A percentile compares a stretch with the other conserved stretches of the same genome.
Evolutionary conservation across 1,284 basidiomycete species (phyloP).

Genomic region (Ceratobasidium sp.): DNA sequence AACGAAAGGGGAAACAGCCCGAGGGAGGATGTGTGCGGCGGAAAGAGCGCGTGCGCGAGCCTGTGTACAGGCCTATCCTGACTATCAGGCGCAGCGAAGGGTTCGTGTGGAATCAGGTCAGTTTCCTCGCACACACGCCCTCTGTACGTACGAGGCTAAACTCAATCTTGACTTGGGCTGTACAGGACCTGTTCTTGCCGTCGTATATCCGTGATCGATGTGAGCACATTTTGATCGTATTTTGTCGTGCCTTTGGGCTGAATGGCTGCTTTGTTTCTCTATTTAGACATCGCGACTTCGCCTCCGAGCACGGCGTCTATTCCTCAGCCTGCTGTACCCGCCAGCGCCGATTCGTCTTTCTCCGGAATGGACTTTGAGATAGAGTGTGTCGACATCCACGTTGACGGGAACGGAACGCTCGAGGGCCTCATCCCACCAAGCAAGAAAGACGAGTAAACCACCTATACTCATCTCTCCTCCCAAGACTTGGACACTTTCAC

Average conservation of each 20-base stretch:
- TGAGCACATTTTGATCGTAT: constrained; percentile 58
- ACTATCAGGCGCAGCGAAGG: constrained; percentile 87
- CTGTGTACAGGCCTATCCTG: constrained; percentile 75
- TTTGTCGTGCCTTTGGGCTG: constrained; percentile 49
- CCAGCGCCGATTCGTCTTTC: constrained; percentile 77
- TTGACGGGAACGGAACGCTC: constrained; percentile 76
- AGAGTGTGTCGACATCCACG: constrained; percentile 86
- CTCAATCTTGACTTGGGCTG: constrained; percentile 26
- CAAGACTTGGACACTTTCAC: constrained; percentile 4
- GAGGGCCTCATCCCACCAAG: constrained; percentile 74
- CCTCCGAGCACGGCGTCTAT: constrained; percentile 77
- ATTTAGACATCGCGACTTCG: constrained; percentile 80
- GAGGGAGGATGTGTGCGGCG: constrained; percentile 54
- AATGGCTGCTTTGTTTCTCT: constrained; percentile 41
- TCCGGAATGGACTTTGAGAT: constrained; percentile 79
- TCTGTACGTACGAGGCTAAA: constrained; percentile 13
- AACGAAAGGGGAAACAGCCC: constrained; percentile 71
- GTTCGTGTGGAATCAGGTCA: constrained; percentile 89
- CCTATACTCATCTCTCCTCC: neutral
- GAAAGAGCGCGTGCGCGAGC: constrained; percentile 32
- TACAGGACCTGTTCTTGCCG: constrained; percentile 82
- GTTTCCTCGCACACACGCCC: constrained; percentile 47
- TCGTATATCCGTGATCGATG: constrained; percentile 90
- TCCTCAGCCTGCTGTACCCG: constrained; percentile 6
- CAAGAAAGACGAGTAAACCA: constrained; percentile 31